A percentile compares a stretch with the other conserved stretches of the same genome.
Conservation (phyloP, 202 grass and related monocot species). For the Zoysia matrella region DNA sequence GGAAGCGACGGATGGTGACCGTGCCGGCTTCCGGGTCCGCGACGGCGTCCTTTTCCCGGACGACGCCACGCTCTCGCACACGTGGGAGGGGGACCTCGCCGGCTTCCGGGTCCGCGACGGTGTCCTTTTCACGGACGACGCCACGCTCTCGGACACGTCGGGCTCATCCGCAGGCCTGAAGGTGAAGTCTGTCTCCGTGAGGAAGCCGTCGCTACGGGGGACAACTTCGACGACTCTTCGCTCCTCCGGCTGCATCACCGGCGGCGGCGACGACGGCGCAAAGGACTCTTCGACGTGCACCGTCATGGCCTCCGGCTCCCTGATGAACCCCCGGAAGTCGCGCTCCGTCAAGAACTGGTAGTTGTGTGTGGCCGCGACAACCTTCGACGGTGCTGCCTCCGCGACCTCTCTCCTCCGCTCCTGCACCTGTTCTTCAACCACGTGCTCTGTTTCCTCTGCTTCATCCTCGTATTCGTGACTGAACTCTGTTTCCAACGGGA, state of each 20-base stretch:
- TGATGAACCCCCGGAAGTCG: slow-evolving; percentile 70
- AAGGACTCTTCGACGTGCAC: slow-evolving; percentile 64
- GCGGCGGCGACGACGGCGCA: neutral
- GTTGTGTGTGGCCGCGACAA: slow-evolving; percentile 58
- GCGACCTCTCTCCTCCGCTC: slow-evolving; percentile 2
- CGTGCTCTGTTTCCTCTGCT: slow-evolving; percentile 33
- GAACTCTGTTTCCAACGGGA: too few species aligned
- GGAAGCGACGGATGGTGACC: slow-evolving; percentile 22
- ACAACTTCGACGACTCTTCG: slow-evolving; percentile 19
- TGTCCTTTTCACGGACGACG: slow-evolving; percentile 3
- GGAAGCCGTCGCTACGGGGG: slow-evolving; percentile 6
- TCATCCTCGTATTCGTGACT: neutral
- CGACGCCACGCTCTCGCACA: slow-evolving; percentile 30
- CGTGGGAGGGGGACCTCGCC: neutral
- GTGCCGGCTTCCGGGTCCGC: slow-evolving; percentile 20
- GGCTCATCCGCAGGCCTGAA: slow-evolving; percentile 22
- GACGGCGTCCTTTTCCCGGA: slow-evolving; percentile 6
- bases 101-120: neutral
- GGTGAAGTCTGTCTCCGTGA: slow-evolving; percentile 31
- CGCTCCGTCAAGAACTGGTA: slow-evolving; percentile 72
- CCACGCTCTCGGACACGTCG: slow-evolving; percentile 9
- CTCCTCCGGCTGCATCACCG: neutral
- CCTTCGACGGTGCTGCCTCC: slow-evolving; percentile 1
- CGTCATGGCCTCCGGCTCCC: slow-evolving; percentile 65
- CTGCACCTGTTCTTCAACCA: neutral